Base-by-base conservation (phyloP, 768 basidiomycete species). In the Antrodiella citrinella region DNA sequence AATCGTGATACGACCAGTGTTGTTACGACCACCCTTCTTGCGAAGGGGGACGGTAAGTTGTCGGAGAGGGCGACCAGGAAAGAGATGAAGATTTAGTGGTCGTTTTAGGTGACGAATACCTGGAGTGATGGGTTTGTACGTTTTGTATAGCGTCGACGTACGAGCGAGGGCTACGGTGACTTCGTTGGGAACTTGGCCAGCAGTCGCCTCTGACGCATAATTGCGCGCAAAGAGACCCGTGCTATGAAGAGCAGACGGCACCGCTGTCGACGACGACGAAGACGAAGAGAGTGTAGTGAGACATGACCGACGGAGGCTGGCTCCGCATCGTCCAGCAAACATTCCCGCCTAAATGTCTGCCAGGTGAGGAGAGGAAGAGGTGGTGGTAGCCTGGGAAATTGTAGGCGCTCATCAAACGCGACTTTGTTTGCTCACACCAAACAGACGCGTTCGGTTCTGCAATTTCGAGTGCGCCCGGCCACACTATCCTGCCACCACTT, bases 61-160 rank as follows among this genome's bases (percentile, higher is more conserved):
- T 20, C 90, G 82, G 15, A 95, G 66, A 4, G 96, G 94, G n/a
- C 82, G 72, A 23, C 96, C 93, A 55, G 81, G 74, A 71, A 84
- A 94, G 19, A 98, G 62, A 58, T 98, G 92, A 3, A 76, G 75
- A 56, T 87, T 84, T 46, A 91, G 69, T 2, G 91, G 88, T n/a
- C 86, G 81, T 25, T 80, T 77, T 41, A 94, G 78, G 64, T 96
- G 92, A 35, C 95, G 91, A 26, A 92, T 76, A 56, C 85, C 81
- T 1, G 91, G 91, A 0, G 89, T 81, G 50, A 91, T 73, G 58
- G 92, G 91, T 61, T 93, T 91, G 71, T 89, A 94, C 19, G 84
- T 91, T 69, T 93, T 93, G 75, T 83, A 91, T 49, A 84, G 70
- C 42, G 69, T 70, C 21, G 74, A 67, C 43, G 74, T 72, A 48